A percentile compares a stretch with the other conserved stretches of the same genome.
These are phyloP conservation scores for Cryptococcus wingfieldii DNA, from an alignment of 1,284 basidiomycete genomes.

Conservation along the genomic window DNA sequence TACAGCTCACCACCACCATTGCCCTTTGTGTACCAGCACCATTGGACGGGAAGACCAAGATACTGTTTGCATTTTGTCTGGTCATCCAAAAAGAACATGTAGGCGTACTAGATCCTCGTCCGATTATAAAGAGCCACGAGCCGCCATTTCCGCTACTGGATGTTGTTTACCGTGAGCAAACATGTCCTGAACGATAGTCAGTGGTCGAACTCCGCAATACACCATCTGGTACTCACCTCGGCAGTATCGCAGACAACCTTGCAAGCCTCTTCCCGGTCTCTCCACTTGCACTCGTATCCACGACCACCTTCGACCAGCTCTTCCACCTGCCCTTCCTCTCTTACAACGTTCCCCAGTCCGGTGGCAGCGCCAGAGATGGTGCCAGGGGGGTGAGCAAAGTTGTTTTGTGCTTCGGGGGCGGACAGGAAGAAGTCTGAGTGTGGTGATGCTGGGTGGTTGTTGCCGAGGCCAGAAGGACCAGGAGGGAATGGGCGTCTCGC, in stretches of 20 bases:
- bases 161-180: not conserved
- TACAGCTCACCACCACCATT: too few species aligned
- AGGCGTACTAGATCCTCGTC: too few species aligned
- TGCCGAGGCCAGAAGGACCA: not conserved
- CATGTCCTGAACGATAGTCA: not conserved
- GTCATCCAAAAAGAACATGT: too few species aligned
- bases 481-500: not conserved
- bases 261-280: conserved; percentile 4
- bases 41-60: too few species aligned
- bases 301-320: conserved; percentile 9
- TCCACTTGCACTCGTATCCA: conserved; percentile 8
- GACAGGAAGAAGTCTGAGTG: not conserved
- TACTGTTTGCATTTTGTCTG: too few species aligned
- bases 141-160: not conserved
- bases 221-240: conserved; percentile 9
- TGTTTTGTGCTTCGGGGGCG: not conserved
- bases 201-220: not conserved
- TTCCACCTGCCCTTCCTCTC: conserved; percentile 14
- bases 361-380: not conserved
- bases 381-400: not conserved
- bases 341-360: not conserved
- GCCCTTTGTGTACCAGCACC: too few species aligned
- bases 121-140: not conserved
- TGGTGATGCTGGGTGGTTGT: not conserved
- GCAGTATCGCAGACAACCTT: conserved; percentile 10